A percentile compares a stretch with the other conserved stretches of the same genome.
Conservation (phyloP, 306 rosid species). For the Ziziphus jujuba region DNA sequence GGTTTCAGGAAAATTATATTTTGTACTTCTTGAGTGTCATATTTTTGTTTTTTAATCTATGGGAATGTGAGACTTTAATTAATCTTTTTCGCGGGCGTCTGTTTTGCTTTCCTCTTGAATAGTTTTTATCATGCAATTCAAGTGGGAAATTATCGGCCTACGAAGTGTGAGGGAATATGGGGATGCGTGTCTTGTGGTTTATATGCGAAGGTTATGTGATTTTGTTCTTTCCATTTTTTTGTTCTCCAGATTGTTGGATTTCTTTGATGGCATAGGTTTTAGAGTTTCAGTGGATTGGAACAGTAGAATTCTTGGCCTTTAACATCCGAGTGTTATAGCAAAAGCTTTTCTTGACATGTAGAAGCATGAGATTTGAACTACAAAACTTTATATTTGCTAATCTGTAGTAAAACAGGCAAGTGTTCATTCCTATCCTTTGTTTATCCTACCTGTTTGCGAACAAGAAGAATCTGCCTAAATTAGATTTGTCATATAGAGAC, state of each 20-base stretch:
- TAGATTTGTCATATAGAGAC: no score
- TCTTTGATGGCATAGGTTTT: neutral
- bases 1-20: constrained; percentile 36
- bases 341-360: no score
- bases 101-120: constrained; percentile 52
- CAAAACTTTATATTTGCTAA: no score
- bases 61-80: constrained; percentile 30
- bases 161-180: constrained; percentile 32
- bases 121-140: constrained; percentile 62
- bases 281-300: no score
- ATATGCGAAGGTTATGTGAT: constrained; percentile 6
- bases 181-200: constrained; percentile 33
- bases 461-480: neutral
- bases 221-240: constrained; percentile 13
- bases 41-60: constrained; percentile 29
- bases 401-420: neutral
- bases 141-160: constrained; percentile 62
- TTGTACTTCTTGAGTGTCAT: constrained; percentile 41
- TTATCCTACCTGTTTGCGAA: neutral
- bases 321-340: no score
- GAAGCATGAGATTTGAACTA: no score
- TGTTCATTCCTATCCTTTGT: neutral
- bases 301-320: no score
- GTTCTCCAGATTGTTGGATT: neutral
- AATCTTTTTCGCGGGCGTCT: constrained; percentile 36